Evolutionary conservation across 2,329 filamentous ascomycete genomes (phyloP).

Genomic region (Fusarium drepaniforme): DNA sequence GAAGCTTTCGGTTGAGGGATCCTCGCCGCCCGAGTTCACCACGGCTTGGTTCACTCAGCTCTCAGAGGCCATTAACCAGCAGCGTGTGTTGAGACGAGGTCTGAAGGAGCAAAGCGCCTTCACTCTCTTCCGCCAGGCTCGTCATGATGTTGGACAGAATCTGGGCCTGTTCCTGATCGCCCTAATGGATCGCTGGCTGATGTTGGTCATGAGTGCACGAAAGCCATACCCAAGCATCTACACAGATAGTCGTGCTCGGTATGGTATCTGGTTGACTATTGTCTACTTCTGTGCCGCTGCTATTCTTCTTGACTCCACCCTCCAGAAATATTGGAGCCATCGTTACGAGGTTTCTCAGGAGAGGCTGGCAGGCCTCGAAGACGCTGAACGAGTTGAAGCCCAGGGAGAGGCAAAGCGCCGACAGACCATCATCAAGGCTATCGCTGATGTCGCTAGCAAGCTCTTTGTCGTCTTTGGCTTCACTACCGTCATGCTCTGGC

Average conservation of each 20-base stretch:
- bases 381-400: slow-evolving; percentile 8
- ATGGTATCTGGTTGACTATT: slow-evolving; percentile 32
- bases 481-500: slow-evolving; percentile 19
- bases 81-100: slow-evolving; percentile 22
- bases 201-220: slow-evolving; percentile 33
- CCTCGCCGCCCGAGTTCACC: slow-evolving; percentile 15
- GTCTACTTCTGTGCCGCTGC: slow-evolving; percentile 33
- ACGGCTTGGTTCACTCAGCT: slow-evolving; percentile 36
- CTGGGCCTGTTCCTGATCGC: slow-evolving; percentile 32
- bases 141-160: slow-evolving; percentile 32
- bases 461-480: slow-evolving; percentile 22
- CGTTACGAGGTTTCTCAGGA: slow-evolving; percentile 22
- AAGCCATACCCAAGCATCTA: slow-evolving; percentile 34
- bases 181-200: slow-evolving; percentile 36
- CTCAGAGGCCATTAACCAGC: slow-evolving; percentile 20
- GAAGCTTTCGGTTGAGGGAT: slow-evolving; percentile 11
- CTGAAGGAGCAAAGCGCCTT: slow-evolving; percentile 32
- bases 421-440: slow-evolving; percentile 20
- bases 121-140: slow-evolving; percentile 28
- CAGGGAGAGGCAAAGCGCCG: slow-evolving; percentile 20
- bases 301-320: slow-evolving; percentile 28
- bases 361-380: slow-evolving; percentile 17
- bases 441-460: slow-evolving; percentile 16
- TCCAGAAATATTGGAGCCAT: slow-evolving; percentile 33
- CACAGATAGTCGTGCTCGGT: slow-evolving; percentile 22